Evolutionary conservation across 768 basidiomycete species (phyloP).

Genomic region (Coprinopsis sp.): DNA sequence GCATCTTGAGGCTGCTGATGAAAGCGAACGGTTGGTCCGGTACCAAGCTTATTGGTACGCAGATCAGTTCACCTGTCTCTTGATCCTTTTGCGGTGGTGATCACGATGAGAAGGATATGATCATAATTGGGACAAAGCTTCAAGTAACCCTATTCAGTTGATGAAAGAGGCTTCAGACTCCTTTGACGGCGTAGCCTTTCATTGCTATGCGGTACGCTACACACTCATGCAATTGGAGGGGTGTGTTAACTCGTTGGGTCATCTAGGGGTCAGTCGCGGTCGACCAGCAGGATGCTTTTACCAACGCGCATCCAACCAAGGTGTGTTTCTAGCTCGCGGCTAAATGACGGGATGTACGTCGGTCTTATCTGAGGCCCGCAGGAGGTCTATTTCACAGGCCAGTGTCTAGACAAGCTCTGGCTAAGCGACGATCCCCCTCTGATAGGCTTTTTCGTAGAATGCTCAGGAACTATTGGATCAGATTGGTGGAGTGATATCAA

Average conservation of each 20-base stretch:
- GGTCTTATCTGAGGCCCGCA: conserved; percentile 11
- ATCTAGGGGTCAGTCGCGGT: conserved; percentile 40
- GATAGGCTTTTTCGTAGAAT: conserved; percentile 36
- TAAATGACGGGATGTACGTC: not conserved
- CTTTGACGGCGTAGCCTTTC: conserved; percentile 64
- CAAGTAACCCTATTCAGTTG: conserved; percentile 52
- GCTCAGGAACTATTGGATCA: conserved; percentile 52
- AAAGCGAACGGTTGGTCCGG: conserved; percentile 52
- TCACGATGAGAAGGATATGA: conserved; percentile 30
- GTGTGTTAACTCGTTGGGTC: not conserved
- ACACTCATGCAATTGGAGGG: not conserved
- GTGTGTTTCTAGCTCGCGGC: conserved; percentile 19
- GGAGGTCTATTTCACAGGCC: conserved; percentile 44
- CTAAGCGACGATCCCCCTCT: not conserved
- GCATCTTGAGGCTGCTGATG: conserved; percentile 48
- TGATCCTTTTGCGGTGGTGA: not conserved
- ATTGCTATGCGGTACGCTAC: conserved; percentile 49
- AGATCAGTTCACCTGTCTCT: not conserved
- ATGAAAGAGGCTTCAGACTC: conserved; percentile 52
- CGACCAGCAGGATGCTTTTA: conserved; percentile 49
- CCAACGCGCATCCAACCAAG: conserved; percentile 48
- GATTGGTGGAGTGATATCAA: conserved; percentile 80
- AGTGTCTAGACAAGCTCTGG: not conserved
- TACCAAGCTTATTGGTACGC: conserved; percentile 54
- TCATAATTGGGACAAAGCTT: conserved; percentile 67